Base-by-base conservation (phyloP, 768 basidiomycete genomes). In the Suillus cothurnatus region DNA sequence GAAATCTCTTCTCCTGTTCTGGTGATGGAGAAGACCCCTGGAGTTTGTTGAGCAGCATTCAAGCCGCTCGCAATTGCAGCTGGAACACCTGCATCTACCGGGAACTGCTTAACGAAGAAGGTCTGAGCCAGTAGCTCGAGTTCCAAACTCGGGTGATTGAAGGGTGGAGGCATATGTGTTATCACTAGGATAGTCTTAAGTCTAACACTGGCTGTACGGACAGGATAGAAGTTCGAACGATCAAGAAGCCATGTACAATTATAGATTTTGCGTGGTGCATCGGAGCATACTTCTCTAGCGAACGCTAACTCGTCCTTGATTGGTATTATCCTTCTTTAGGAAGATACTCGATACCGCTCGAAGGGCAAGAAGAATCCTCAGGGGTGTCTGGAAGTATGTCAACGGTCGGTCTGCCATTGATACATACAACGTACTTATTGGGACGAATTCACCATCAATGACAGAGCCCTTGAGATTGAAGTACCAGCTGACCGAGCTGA, bases 401-500 rank as follows among this genome's bases (percentile, higher is more conserved):
- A 72, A 36, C 55, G 47, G 36, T 47, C 19, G 28, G 3, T 60
- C n/a, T n/a, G 14, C 58, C 17, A 50, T 53, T n/a, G 41, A 62
- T 32, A 15, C 26, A 26, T 45, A 15, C 43, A 9, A 70, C 83
- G 60, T 67, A 90, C 88, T 70, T 64, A 90, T 89, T 6, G 84
- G 81, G 34, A 86, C 76, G 65, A 91, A 90, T 4, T 69, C 69
- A 17, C 91, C 91, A 70, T 91, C 89, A 58, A 91, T 82, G 34
- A 85, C 71, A n/a, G 88, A 89, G 50, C 90, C 90, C 71, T 81
- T 77, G 64, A 89, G 64, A 70, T 90, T 82, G 78, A 87, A 88
- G 73, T 89, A 89, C 82, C 84, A 90, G 61, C 80, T 82, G 60
- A 89, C 85, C 43, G 77, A 69, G 64, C 76, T 79, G 60, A 88